Conservation (phyloP, 2,329 filamentous ascomycete species). For the Davidsoniella eucalypti region DNA sequence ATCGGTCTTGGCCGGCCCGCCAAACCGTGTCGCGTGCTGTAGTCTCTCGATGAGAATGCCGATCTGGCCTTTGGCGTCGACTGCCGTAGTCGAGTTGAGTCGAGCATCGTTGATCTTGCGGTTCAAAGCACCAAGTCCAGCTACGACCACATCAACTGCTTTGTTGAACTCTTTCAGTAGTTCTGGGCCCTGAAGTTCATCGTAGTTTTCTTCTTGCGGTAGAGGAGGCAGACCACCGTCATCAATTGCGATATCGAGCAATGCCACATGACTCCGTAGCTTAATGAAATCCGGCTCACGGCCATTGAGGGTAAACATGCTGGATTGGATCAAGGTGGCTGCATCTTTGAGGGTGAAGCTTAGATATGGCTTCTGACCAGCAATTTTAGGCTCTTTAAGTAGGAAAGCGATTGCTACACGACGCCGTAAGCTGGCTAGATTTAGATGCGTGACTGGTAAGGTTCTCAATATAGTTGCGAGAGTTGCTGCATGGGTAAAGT, state of each 20-base stretch:
- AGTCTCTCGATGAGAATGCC: constrained; percentile 63
- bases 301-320: constrained; percentile 34
- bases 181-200: constrained; percentile 15
- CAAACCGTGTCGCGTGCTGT: constrained; percentile 52
- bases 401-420: constrained; percentile 50
- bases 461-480: constrained; percentile 40
- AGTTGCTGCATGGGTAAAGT: constrained; percentile 32
- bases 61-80: constrained; percentile 60
- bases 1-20: constrained; percentile 34
- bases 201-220: constrained; percentile 14
- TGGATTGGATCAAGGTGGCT: constrained; percentile 21
- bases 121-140: constrained; percentile 39
- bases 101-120: constrained; percentile 57
- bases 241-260: constrained; percentile 63
- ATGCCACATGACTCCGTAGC: constrained; percentile 45
- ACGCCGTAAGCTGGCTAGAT: constrained; percentile 43
- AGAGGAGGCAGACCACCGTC: constrained; percentile 26
- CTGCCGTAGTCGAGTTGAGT: constrained; percentile 52
- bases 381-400: constrained; percentile 32
- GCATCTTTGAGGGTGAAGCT: constrained; percentile 18
- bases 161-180: constrained; percentile 43
- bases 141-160: constrained; percentile 50
- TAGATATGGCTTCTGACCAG: constrained; percentile 24
- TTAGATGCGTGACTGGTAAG: constrained; percentile 36
- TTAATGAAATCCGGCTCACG: constrained; percentile 47